phyloP scores from a whole-genome alignment of 2,329 filamentous ascomycete genomes.

The Aureobasidium zeae region DNA sequence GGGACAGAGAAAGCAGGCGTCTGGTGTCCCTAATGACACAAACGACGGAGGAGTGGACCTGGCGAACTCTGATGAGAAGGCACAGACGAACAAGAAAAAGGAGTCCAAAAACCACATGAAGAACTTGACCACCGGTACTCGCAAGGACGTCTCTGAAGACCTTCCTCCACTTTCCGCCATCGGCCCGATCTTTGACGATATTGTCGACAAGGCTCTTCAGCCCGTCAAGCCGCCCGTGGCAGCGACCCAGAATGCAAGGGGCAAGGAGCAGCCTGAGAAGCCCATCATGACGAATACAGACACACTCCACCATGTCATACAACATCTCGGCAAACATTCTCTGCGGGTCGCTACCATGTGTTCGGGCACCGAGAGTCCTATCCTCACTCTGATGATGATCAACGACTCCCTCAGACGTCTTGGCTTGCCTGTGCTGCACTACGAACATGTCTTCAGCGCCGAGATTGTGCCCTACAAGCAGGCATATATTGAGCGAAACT shows the following conservation, averaged over 20 bases:
- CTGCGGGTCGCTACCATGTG: constrained; percentile 62
- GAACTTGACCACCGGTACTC: neutral
- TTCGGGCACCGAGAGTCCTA: constrained; percentile 66
- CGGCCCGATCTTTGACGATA: constrained; percentile 41
- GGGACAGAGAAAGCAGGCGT: neutral
- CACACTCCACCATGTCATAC: constrained; percentile 28
- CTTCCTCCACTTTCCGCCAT: constrained; percentile 41
- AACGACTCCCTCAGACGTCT: constrained; percentile 28
- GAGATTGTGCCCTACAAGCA: constrained; percentile 41
- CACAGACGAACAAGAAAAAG: neutral
- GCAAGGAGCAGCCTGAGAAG: too few species aligned
- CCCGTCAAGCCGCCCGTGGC: neutral
- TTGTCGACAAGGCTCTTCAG: constrained; percentile 34
- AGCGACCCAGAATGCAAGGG: too few species aligned
- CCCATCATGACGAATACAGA: too few species aligned
- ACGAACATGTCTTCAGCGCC: constrained; percentile 37
- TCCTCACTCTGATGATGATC: constrained; percentile 56
- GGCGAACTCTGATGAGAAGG: neutral
- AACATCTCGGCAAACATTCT: constrained; percentile 29
- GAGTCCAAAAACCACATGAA: neutral
- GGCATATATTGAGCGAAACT: constrained; percentile 41
- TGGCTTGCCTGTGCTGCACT: constrained; percentile 15
- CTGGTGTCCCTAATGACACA: neutral
- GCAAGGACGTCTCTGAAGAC: constrained; percentile 23
- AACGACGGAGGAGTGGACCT: neutral